Percentiles rank a stretch among this genome's conserved stretches.
phyloP scores from a whole-genome alignment of 1,284 basidiomycete species.

The Puccinia brachypodii region DNA sequence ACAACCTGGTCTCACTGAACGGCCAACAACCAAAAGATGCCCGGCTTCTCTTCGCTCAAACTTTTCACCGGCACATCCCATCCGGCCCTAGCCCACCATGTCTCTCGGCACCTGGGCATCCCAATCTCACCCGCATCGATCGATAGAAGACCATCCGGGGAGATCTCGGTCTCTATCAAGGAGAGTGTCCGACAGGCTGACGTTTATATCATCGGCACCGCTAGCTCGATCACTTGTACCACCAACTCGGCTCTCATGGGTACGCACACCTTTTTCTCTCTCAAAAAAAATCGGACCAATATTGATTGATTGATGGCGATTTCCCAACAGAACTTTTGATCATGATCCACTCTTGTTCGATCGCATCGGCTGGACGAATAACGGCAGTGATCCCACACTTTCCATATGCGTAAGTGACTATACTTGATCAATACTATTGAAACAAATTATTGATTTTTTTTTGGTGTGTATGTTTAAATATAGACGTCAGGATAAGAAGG shows the following conservation, averaged over 20 bases:
- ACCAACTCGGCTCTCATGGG: slow-evolving; percentile 47
- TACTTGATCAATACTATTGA: background rate
- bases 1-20: too few species aligned
- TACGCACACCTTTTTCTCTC: background rate
- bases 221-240: slow-evolving; percentile 43
- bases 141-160: slow-evolving; percentile 25
- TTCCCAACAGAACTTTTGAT: slow-evolving; percentile 40
- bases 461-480: background rate
- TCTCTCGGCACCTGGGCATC: slow-evolving; percentile 37
- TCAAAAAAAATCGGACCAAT: too few species aligned
- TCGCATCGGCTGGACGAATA: slow-evolving; percentile 46
- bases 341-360: slow-evolving; percentile 49
- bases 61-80: slow-evolving; percentile 47
- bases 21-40: background rate
- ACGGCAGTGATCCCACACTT: slow-evolving; percentile 71
- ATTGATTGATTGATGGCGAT: background rate
- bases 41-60: slow-evolving; percentile 43
- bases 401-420: slow-evolving; percentile 66
- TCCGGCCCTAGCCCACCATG: slow-evolving; percentile 34
- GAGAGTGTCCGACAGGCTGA: slow-evolving; percentile 45
- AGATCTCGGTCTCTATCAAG: slow-evolving; percentile 43
- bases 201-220: slow-evolving; percentile 48
- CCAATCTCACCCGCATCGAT: slow-evolving; percentile 19
- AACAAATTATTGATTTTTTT: background rate
- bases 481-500: slow-evolving; percentile 92